Percentiles rank a stretch among this genome's conserved stretches.
phyloP scores from a whole-genome alignment of 495 filamentous ascomycete genomes.

The Penicillium manginii region DNA sequence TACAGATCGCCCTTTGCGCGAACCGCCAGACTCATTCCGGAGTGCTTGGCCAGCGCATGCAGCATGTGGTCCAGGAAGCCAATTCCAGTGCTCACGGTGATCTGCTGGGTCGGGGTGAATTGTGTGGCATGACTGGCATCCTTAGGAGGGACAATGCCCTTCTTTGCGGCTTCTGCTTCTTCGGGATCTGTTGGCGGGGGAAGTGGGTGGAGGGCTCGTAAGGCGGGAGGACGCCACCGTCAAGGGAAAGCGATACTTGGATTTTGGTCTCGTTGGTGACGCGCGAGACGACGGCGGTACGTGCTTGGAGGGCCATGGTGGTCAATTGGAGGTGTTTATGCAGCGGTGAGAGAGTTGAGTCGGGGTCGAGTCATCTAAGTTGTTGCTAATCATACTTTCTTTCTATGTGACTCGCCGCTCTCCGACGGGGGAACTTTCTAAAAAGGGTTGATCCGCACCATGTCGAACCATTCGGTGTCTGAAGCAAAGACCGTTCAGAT shows the following conservation, averaged over 20 bases:
- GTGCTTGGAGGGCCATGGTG: conserved; percentile 47
- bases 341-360: conserved; percentile 2
- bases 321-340: not conserved
- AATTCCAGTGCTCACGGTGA: conserved; percentile 89
- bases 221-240: conserved; percentile 75
- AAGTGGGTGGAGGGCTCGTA: conserved; percentile 57
- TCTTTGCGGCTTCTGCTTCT: conserved; percentile 55
- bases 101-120: conserved; percentile 75
- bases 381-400: conserved; percentile 24
- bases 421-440: not conserved
- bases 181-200: conserved; percentile 40
- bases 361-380: not conserved
- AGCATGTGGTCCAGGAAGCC: conserved; percentile 99
- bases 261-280: conserved; percentile 98
- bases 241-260: conserved; percentile 84
- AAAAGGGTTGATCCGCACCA: conserved; percentile 32
- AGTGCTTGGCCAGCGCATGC: conserved; percentile 93
- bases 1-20: conserved; percentile 85
- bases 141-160: conserved; percentile 85
- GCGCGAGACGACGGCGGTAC: conserved; percentile 77
- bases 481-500: not conserved
- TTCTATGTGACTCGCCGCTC: conserved; percentile 26
- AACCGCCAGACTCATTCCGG: conserved; percentile 85
- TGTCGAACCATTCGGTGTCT: conserved; percentile 7
- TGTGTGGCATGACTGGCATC: conserved; percentile 78